phyloP scores from a whole-genome alignment of 108 stramenopile species.

The Nitzschia inconspicua region DNA sequence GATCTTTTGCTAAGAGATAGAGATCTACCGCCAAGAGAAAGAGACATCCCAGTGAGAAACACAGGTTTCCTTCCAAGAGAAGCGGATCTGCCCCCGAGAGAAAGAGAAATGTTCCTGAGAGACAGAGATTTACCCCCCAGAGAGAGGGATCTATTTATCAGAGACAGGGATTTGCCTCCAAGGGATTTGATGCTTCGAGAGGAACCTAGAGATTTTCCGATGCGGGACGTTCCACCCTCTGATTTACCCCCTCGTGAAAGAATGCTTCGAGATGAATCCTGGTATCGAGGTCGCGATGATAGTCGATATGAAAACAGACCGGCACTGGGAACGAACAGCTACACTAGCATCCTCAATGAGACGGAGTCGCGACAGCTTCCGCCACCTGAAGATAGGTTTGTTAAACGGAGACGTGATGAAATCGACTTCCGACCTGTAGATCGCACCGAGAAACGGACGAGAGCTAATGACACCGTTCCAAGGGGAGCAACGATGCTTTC shows the following conservation, averaged over 20 bases:
- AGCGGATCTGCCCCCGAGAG: conserved; percentile 3
- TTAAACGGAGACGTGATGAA: conserved; percentile 8
- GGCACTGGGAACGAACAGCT: background rate
- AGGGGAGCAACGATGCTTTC: no score
- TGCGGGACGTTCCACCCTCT: background rate
- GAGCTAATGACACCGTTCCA: conserved; percentile 3
- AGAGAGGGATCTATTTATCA: background rate
- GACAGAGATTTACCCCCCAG: background rate
- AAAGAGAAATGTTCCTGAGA: no score
- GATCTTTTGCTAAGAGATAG: background rate
- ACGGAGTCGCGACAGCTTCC: background rate
- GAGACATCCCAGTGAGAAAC: background rate
- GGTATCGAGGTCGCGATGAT: background rate
- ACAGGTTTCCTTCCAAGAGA: no score
- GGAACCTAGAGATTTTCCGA: background rate
- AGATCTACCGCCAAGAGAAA: background rate
- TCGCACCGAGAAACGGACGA: conserved; percentile 2
- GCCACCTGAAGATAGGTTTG: background rate
- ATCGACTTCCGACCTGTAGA: background rate
- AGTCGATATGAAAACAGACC: background rate
- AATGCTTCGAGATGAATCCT: background rate
- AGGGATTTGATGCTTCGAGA: background rate
- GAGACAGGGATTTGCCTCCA: background rate
- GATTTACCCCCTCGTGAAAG: background rate
- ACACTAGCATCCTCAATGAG: conserved; percentile 9